Evolutionary conservation across 192 early-diverging fungal species (phyloP), one percentile per base, ranked within the genome.

Genomic region (Phycomyces blakesleeanus): DNA sequence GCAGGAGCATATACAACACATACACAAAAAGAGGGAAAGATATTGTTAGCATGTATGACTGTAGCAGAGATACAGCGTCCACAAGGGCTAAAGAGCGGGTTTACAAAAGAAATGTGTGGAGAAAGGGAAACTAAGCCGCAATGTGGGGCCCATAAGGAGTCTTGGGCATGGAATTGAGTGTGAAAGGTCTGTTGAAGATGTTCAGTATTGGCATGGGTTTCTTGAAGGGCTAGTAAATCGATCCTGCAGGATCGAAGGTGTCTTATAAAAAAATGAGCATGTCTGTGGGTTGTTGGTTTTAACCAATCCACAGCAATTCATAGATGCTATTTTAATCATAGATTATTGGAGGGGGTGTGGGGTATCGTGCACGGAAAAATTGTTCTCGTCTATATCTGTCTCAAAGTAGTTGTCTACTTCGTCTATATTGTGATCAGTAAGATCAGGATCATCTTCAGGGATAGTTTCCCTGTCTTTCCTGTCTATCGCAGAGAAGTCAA

Each of bases 1-100:
- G 58, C 20, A n/a, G 58, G 58, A 26, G 58, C 58, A 50, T 59
- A 50, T 3, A 59, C 14, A 20, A 27, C 41, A 29, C 38, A 24
- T 12, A 59, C 24, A 25, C 25, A 18, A 15, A 59, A 27, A 29
- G 58, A 41, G 4, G 38, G 10, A 24, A 59, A 50, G 10, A 15
- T 16, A 16, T 49, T 27, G 16, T 21, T 49, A 20, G n/a, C 39
- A 15, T 59, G 58, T 0, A 26, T n/a, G 24, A 50, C 44, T 49
- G 38, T 25, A 20, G 16, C 40, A 24, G 40, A 11, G 11, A 47
- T 59, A 11, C 18, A 37, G 15, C 57, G 57, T 42, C 25, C 41
- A 49, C 40, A 37, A 47, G 21, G 37, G 38, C 24, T 59, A 47
- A 59, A n/a, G 26, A 44, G 22, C 9, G 25, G 18, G 24, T 42